Evolutionary conservation across 345 rosid genomes (phyloP).

Genomic region (Eucalyptus tenuipes): DNA sequence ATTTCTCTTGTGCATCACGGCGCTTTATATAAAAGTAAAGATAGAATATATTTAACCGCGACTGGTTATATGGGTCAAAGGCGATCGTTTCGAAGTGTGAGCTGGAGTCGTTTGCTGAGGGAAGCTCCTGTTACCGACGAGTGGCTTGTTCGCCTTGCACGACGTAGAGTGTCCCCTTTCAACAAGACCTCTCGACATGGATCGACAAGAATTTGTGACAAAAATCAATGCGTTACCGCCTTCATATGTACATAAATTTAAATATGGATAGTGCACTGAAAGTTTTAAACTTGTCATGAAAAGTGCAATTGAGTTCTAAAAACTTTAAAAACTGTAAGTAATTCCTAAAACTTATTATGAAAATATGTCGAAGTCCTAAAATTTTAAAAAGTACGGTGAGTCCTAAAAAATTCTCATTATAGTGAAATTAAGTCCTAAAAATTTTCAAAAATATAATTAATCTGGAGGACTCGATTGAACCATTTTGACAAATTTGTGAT

Average conservation of each 20-base stretch:
- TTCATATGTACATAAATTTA: neutral
- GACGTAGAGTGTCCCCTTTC: neutral
- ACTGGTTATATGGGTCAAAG: neutral
- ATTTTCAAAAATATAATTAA: accelerated
- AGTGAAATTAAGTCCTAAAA: too few relatives aligned
- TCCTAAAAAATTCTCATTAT: accelerated
- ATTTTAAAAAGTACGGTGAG: accelerated
- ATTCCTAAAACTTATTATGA: accelerated
- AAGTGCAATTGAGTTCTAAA: accelerated
- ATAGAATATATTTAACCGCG: accelerated
- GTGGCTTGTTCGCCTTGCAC: neutral
- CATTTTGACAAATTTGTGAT: accelerated
- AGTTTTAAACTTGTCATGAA: accelerated
- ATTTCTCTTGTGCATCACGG: neutral
- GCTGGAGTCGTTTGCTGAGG: neutral
- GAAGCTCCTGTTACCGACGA: neutral
- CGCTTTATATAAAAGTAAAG: neutral
- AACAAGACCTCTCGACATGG: neutral
- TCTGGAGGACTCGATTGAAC: accelerated
- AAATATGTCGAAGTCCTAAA: accelerated
- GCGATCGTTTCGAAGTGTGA: neutral
- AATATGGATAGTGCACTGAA: accelerated
- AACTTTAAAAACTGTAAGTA: accelerated
- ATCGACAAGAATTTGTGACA: neutral
- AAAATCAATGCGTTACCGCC: neutral